Conservation (phyloP, 345 rosid genomes). For the Mangifera indica region DNA sequence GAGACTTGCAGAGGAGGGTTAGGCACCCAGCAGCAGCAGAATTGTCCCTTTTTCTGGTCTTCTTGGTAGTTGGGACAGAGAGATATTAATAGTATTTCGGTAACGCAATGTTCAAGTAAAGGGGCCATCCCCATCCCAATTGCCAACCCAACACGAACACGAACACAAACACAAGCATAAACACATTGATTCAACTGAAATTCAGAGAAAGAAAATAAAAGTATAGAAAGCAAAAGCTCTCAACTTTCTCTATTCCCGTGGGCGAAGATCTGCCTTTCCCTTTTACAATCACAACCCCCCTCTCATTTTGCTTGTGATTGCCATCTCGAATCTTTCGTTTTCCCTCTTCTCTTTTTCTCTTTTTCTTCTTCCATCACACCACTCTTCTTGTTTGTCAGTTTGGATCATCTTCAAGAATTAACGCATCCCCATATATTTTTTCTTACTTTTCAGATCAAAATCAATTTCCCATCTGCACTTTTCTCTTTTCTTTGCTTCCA, state of each 20-base stretch:
- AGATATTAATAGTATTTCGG: background rate
- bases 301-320: slow-evolving; percentile 44
- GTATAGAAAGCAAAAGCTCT: slow-evolving; percentile 41
- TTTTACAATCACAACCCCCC: slow-evolving; percentile 17
- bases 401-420: slow-evolving; percentile 30
- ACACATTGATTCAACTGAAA: slow-evolving; percentile 12
- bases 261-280: slow-evolving; percentile 43
- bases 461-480: background rate
- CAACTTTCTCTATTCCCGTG: slow-evolving; percentile 62
- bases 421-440: slow-evolving; percentile 34
- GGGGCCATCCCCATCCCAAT: background rate
- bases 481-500: background rate
- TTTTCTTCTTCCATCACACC: slow-evolving; percentile 12
- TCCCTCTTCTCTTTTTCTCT: slow-evolving; percentile 5
- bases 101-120: slow-evolving; percentile 28
- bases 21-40: slow-evolving; percentile 4
- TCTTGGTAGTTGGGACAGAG: slow-evolving; percentile 17
- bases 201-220: slow-evolving; percentile 12
- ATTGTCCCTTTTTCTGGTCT: background rate
- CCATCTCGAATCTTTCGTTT: slow-evolving; percentile 54
- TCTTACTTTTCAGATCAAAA: slow-evolving; percentile 21
- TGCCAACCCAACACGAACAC: background rate
- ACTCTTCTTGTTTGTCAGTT: background rate
- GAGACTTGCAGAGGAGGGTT: slow-evolving; percentile 14
- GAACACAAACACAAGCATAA: too few species aligned